Percentiles rank a stretch among this genome's conserved stretches.
phyloP scores from a whole-genome alignment of 2,329 filamentous ascomycete species.

The Claviceps sp. region DNA sequence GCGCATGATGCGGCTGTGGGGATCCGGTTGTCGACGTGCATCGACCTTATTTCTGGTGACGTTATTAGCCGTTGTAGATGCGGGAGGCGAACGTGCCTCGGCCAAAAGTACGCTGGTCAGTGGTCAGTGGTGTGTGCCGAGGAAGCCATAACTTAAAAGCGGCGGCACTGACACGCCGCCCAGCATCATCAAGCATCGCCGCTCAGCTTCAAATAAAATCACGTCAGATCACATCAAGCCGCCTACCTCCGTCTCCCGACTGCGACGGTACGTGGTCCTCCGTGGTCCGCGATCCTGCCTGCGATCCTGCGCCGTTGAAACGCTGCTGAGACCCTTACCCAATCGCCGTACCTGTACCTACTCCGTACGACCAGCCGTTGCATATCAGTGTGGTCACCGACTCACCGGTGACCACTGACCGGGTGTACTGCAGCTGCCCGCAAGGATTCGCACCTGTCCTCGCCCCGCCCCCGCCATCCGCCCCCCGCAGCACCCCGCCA shows the following conservation, averaged over 20 bases:
- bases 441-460: neutral
- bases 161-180: too few species aligned
- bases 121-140: neutral
- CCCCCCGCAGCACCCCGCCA: slow-evolving; percentile 1
- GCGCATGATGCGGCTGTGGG: neutral
- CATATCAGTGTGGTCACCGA: too few species aligned
- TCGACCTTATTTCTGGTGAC: too few species aligned
- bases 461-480: neutral
- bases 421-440: neutral
- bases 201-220: too few species aligned
- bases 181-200: too few species aligned
- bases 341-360: too few species aligned
- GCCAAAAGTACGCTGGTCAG: neutral
- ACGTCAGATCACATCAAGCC: too few species aligned
- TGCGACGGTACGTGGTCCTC: neutral
- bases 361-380: too few species aligned
- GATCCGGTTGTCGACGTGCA: too few species aligned
- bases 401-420: neutral
- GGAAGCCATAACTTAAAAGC: neutral
- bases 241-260: neutral
- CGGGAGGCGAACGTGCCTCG: neutral
- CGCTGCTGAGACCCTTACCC: too few species aligned
- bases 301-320: too few species aligned
- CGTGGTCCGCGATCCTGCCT: neutral
- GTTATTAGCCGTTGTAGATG: neutral